phyloP scores from a whole-genome alignment of 306 rosid species.

The Herpetospermum pedunculosum region DNA sequence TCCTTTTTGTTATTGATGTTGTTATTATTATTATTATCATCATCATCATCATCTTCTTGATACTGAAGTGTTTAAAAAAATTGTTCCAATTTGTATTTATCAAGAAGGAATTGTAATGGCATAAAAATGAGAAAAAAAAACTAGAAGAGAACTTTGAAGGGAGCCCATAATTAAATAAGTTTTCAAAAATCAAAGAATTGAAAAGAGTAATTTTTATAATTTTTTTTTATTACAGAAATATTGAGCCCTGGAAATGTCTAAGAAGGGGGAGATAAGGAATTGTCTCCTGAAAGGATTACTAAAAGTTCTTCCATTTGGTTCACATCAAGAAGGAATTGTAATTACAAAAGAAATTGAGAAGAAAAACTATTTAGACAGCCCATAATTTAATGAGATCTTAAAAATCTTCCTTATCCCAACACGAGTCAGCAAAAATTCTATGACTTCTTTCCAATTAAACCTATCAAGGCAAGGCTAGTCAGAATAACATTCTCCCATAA shows the following conservation, averaged over 20 bases:
- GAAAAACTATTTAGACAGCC: not conserved
- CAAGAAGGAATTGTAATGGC: not conserved
- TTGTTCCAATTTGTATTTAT: not conserved
- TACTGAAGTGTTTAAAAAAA: not conserved
- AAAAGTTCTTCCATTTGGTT: not conserved
- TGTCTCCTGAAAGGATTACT: not conserved
- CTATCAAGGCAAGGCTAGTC: not conserved
- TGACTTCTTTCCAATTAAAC: not conserved
- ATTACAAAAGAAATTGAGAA: not conserved
- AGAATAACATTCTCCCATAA: not conserved
- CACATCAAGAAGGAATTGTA: not conserved
- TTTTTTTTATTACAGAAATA: no score
- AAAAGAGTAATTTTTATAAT: no score
- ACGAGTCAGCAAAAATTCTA: not conserved
- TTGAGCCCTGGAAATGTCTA: not conserved
- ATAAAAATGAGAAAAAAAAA: not conserved
- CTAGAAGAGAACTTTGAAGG: not conserved
- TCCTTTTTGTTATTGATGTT: not conserved
- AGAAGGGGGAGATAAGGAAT: not conserved
- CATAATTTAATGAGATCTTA: not conserved
- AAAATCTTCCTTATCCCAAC: not conserved
- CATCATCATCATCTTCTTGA: not conserved
- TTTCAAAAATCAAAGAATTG: not conserved
- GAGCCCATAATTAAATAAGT: not conserved
- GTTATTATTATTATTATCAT: not conserved